These are phyloP conservation scores for Talaromyces rugulosus DNA, from an alignment of 2,329 filamentous ascomycete species.

Conservation along the genomic window DNA sequence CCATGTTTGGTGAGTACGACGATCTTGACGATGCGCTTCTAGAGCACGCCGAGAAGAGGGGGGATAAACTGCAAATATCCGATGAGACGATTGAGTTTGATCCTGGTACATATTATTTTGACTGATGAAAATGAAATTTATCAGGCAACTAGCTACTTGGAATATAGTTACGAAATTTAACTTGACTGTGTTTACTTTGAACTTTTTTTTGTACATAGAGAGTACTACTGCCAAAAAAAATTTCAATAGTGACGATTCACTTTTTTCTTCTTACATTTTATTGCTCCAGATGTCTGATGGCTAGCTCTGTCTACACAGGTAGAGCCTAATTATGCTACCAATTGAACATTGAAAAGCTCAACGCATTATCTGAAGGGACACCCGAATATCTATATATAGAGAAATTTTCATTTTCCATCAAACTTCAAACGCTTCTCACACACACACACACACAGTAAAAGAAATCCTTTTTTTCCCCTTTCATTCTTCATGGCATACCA, in stretches of 20 bases:
- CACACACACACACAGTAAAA: not conserved
- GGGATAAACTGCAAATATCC: conserved; percentile 1
- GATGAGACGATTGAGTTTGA: conserved; percentile 12
- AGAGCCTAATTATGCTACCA: no score
- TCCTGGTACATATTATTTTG: conserved; percentile 11
- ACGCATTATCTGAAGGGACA: not conserved
- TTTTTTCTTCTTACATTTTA: no score
- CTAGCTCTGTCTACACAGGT: no score
- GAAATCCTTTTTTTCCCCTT: not conserved
- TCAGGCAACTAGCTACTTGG: not conserved
- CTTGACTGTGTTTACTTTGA: not conserved
- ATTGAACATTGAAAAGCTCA: not conserved
- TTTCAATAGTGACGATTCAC: no score
- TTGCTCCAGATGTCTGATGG: no score
- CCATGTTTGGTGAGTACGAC: conserved; percentile 23
- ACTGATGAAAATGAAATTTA: conserved; percentile 1
- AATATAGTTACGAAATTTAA: not conserved
- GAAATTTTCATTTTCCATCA: not conserved
- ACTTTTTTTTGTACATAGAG: not conserved
- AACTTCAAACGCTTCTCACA: not conserved
- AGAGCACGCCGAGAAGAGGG: conserved; percentile 14
- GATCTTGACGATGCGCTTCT: conserved; percentile 25
- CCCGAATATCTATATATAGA: not conserved
- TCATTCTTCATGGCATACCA: not conserved
- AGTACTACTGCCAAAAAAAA: no score